Percentiles rank a stretch among this genome's conserved stretches.
Conservation (phyloP, 2,329 filamentous ascomycete species). For the Rutstroemia sp. region DNA sequence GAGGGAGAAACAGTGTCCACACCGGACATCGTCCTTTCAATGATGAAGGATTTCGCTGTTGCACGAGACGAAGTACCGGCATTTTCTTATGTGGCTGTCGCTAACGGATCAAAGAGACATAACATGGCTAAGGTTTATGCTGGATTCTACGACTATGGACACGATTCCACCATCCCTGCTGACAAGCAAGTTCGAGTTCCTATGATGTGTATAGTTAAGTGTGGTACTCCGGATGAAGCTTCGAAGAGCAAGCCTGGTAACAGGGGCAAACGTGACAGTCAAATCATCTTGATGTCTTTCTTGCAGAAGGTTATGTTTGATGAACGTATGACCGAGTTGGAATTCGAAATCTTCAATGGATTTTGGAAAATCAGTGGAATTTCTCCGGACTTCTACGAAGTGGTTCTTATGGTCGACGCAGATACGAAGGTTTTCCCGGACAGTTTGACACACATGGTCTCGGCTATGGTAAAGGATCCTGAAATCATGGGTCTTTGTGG, state of each 20-base stretch:
- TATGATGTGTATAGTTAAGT: slow-evolving; percentile 96
- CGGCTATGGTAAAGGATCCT: slow-evolving; percentile 97
- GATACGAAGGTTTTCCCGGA: slow-evolving; percentile 99
- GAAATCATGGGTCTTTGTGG: slow-evolving; percentile 99
- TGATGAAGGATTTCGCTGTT: slow-evolving; percentile 89
- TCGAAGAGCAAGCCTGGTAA: slow-evolving; percentile 85
- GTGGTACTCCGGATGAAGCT: slow-evolving; percentile 83
- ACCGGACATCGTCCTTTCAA: slow-evolving; percentile 80
- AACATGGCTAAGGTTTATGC: slow-evolving; percentile 99
- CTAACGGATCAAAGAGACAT: slow-evolving; percentile 92
- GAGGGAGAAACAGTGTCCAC: slow-evolving; percentile 81
- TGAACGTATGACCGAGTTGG: slow-evolving; percentile 97
- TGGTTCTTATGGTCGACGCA: slow-evolving; percentile 97
- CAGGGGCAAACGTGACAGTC: slow-evolving; percentile 96
- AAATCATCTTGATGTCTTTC: slow-evolving; percentile 99
- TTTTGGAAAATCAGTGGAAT: slow-evolving; percentile 98
- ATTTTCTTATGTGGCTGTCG: slow-evolving; percentile 94
- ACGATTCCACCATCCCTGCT: slow-evolving; percentile 65
- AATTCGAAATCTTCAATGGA: slow-evolving; percentile 99
- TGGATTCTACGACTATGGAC: slow-evolving; percentile 95
- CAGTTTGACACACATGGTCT: slow-evolving; percentile 97
- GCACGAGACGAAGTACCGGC: slow-evolving; percentile 75
- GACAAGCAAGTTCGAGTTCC: slow-evolving; percentile 95
- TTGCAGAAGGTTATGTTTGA: slow-evolving; percentile 99
- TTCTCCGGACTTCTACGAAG: slow-evolving; percentile 95